Conservation (phyloP, 208 protist genomes). For the Trichomonas gallinae region DNA sequence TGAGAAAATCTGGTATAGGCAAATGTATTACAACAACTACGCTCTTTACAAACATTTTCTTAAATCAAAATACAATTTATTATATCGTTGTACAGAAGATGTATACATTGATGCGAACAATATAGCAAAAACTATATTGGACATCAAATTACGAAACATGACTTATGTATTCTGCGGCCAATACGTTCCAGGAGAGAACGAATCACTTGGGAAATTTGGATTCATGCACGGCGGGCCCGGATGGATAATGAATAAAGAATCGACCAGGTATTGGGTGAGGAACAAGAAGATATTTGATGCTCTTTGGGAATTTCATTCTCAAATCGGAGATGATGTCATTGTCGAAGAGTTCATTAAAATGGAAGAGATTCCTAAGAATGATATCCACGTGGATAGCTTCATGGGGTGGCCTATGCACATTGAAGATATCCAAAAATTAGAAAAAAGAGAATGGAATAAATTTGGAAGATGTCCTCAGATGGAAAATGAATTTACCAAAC, state of each 20-base stretch:
- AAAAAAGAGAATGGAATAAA: neutral
- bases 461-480: neutral
- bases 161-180: neutral
- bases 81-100: neutral
- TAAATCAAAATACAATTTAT: neutral
- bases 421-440: neutral
- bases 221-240: neutral
- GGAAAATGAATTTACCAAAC: neutral
- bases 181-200: neutral
- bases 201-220: neutral
- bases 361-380: neutral
- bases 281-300: neutral
- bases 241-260: neutral
- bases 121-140: neutral
- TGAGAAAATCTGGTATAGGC: neutral
- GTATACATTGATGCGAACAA: neutral
- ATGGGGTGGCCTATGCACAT: neutral
- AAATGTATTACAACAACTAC: neutral
- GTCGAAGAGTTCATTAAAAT: neutral
- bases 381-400: neutral
- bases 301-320: neutral
- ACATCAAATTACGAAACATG: neutral
- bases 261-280: neutral
- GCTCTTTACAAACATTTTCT: neutral
- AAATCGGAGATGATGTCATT: neutral